Base-by-base conservation (phyloP, 805 yeast species). In the Debaryomyces maramus region DNA sequence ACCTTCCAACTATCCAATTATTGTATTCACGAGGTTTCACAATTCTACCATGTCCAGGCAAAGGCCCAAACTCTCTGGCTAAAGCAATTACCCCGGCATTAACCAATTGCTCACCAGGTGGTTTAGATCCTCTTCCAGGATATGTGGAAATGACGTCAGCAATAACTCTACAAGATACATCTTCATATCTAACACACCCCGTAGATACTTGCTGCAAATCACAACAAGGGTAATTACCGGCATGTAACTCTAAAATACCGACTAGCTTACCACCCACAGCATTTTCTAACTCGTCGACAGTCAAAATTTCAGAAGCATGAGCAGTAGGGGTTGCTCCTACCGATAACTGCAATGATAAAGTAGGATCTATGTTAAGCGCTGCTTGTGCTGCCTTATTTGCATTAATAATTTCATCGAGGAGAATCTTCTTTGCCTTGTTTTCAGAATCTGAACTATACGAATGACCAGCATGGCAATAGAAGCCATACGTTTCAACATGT, bases 291-390 rank as follows among this genome's bases (percentile, higher is more conserved):
- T 58, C 65, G 7, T 40, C 45, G n/a, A 40, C 27, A 1, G 54
- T 39, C 39, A 65, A 45, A 8, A 43, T 22, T 43, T 63, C 63
- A 18, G 81, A 66, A 0, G 86, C 76, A 53, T 83, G 87, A 4
- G 85, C 79, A 0, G 91, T 85, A 32, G 93, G 93, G 0, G 95
- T 84, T 1, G 93, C 89, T 16, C 95, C 95, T 17, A 85, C 85
- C 0, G 91, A 83, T 2, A 85, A 62, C 5, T 67, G 69, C 20
- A 84, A 60, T 14, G 63, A 48, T 28, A 66, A 46, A 1, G 56
- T 34, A 3, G 73, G 65, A 37, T 72, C 71, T 4, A 72, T 40
- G 3, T 46, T 38, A 22, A 43, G 43, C 1, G 76, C 73, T 26
- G 53, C 43, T 41, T 59, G 45, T 28, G 75, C 76, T 2, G 88